Base-by-base conservation (phyloP, 1,284 basidiomycete genomes). In the Cutaneotrichosporon mucoides region DNA sequence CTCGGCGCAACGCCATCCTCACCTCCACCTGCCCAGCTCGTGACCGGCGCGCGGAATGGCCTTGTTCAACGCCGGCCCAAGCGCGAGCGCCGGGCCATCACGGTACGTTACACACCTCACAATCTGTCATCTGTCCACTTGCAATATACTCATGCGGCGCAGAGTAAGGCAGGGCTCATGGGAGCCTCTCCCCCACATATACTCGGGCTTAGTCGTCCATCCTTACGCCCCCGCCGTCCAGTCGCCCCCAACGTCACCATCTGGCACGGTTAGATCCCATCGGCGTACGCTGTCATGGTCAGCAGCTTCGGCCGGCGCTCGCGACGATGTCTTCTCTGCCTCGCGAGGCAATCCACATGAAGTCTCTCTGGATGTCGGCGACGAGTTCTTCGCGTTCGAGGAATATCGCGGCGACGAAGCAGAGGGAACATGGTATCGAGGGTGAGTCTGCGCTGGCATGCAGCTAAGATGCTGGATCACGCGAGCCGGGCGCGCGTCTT, bases 301-400 rank as follows among this genome's bases (percentile, higher is more conserved):
- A 11, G 69, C 70, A 0, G 41, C 66, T 5, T 56, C 63, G 9
- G 33, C 55, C 10, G 12, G 11, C 41, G 48, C 38, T 7, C 49
- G 49, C 12, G 40, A 61, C 36, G 67, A 64, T 36, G 13, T 40
- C 24, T 62, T 60, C n/a, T 52, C 61, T 1, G 6, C 55, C 2
- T 56, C 62, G 2, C 70, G 68, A 57, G 57, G 57, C 4, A 76
- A 76, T 55, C 65, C 66, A 1, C 72, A 76, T 53, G 75, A 80
- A 69, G 73, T 78, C 44, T 66, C 73, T 3, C 71, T 81, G 50
- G 81, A 82, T 61, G 73, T 97, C 24, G 95, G 95, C 53, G 94
- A 97, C 75, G 94, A 97, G 75, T 87, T 98, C 42, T 97, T 97
- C 79, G 92, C 92, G 33, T 95, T 96, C 71, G 92, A 96, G 79